phyloP scores from a whole-genome alignment of 345 rosid genomes.

The Eucalyptus lansdowneana region DNA sequence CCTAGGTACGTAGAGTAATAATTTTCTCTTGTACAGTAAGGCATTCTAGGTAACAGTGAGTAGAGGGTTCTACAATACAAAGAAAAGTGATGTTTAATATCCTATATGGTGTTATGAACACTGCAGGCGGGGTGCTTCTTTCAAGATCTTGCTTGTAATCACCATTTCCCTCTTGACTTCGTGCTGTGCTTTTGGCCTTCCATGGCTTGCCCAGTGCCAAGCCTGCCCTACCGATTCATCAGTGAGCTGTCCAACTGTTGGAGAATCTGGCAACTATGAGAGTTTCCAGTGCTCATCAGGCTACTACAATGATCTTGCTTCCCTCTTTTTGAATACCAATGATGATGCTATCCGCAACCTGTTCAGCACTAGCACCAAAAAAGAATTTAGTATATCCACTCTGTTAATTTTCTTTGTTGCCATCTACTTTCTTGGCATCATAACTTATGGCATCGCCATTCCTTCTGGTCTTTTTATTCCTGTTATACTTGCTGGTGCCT shows the following conservation, averaged over 20 bases:
- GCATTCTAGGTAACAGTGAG: neutral
- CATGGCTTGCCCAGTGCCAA: conserved; percentile 41
- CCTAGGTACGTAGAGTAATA: neutral
- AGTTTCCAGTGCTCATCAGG: conserved; percentile 44
- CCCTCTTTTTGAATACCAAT: conserved; percentile 51
- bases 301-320: conserved; percentile 55
- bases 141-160: conserved; percentile 35
- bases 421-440: conserved; percentile 39
- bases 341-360: conserved; percentile 60
- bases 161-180: conserved; percentile 41
- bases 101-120: neutral
- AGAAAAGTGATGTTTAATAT: neutral
- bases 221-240: conserved; percentile 33
- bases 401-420: conserved; percentile 51
- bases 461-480: conserved; percentile 78
- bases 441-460: conserved; percentile 57
- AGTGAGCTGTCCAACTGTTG: conserved; percentile 40
- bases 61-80: neutral
- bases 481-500: conserved; percentile 61
- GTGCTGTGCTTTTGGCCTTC: conserved; percentile 47
- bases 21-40: neutral
- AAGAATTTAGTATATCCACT: conserved; percentile 30
- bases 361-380: conserved; percentile 22
- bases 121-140: conserved; percentile 35
- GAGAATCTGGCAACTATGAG: conserved; percentile 41